These are phyloP conservation scores for Smallanthus sonchifolius DNA, from an alignment of 129 eudicot genomes.

Conservation along the genomic window DNA sequence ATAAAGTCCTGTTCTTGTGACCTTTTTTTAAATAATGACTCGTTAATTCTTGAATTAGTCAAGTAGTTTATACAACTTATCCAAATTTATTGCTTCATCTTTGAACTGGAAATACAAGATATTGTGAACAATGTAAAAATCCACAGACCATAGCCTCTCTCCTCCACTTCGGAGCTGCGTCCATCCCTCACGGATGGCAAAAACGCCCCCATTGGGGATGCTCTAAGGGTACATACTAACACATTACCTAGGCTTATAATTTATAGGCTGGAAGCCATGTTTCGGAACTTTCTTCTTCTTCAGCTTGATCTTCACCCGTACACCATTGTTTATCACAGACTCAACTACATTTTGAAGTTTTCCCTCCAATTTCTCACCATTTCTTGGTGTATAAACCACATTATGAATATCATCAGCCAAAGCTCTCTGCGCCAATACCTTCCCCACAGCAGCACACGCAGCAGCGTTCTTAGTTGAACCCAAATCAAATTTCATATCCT, in stretches of 20 bases:
- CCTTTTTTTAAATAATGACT: neutral
- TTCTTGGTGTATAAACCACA: constrained; percentile 76
- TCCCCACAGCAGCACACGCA: constrained; percentile 73
- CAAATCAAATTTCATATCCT: constrained; percentile 79
- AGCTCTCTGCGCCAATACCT: constrained; percentile 76
- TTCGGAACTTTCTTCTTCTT: constrained; percentile 40
- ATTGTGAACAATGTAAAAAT: neutral
- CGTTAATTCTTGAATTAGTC: neutral
- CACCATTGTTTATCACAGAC: constrained; percentile 51
- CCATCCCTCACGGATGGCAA: neutral
- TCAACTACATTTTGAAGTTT: constrained; percentile 70
- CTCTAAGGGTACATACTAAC: neutral
- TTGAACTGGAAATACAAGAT: neutral
- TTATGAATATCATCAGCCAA: constrained; percentile 92
- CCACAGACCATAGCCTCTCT: neutral
- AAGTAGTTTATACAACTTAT: neutral
- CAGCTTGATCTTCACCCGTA: constrained; percentile 77
- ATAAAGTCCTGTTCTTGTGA: no score
- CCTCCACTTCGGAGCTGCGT: neutral
- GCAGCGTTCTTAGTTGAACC: constrained; percentile 58
- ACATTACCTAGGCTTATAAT: neutral
- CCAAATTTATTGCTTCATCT: neutral
- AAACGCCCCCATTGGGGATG: neutral
- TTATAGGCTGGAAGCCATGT: neutral
- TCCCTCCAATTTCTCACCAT: constrained; percentile 79